Conservation (phyloP, 225 moss, liverwort and hornwort species). For the Marchantia paleacea region DNA sequence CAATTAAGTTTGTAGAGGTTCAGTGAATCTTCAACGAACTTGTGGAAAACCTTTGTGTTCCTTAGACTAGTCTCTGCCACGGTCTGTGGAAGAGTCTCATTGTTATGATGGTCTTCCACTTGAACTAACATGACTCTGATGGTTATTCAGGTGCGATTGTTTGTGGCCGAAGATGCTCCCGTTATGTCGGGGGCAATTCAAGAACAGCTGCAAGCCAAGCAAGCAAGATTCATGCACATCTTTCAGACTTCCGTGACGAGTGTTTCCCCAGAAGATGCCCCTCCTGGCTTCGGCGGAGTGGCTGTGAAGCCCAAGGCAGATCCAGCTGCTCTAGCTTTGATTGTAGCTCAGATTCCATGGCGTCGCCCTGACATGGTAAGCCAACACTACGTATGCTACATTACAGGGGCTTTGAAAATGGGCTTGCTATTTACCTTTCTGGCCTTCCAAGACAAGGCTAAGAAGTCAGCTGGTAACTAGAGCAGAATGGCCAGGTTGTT, state of each 20-base stretch:
- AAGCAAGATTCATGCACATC: conserved; percentile 76
- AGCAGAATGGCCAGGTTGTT: too few species aligned
- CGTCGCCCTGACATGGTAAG: conserved; percentile 69
- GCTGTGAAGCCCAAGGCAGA: conserved; percentile 52
- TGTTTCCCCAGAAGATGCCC: conserved; percentile 51
- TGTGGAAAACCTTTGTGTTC: background rate
- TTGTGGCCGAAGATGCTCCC: conserved; percentile 89
- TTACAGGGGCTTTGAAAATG: background rate
- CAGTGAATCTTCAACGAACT: too few species aligned
- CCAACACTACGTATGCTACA: background rate
- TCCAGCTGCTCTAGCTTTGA: conserved; percentile 43
- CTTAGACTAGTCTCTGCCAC: background rate
- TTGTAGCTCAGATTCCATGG: conserved; percentile 71
- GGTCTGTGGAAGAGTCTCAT: background rate
- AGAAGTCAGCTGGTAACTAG: too few species aligned
- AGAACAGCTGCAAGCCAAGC: conserved; percentile 82
- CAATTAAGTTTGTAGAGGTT: too few species aligned
- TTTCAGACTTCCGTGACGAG: conserved; percentile 30
- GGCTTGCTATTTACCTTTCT: background rate
- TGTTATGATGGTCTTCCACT: background rate
- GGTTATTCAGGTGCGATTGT: conserved; percentile 67
- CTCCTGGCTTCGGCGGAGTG: conserved; percentile 77
- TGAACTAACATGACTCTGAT: background rate
- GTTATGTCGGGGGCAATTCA: conserved; percentile 58
- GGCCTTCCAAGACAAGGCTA: too few species aligned